Evolutionary conservation across 352 stramenopile species (phyloP), one percentile per base, ranked within the genome.

Genomic region (Phytophthora citrophthora): DNA sequence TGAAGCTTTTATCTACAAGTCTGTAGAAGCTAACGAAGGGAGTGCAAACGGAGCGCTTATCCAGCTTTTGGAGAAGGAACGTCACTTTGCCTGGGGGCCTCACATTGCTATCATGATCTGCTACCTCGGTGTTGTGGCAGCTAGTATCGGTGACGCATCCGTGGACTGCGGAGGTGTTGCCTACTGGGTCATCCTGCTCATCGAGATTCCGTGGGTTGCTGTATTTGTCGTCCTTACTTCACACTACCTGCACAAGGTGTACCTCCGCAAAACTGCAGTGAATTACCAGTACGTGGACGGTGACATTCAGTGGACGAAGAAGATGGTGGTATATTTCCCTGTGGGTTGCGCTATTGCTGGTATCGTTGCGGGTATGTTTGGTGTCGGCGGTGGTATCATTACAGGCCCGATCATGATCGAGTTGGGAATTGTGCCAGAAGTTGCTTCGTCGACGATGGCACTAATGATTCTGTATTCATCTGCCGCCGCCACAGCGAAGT

Each of bases 381-480:
- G 75, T 54, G 70, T 89, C 31, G 79, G 78, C 20, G 79, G 72
- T 16, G 78, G 67, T 23, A 77, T 87, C 61, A 74, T 91, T 54
- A 79, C 76, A 12, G 78, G 82, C 1, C 82, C 79, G 3, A 60
- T 91, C 16, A 75, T 88, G 74, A 72, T 91, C 16, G 79, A 89
- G 53, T 50, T 86, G 62, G 79, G 77, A 9, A 74, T 90, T 26
- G 46, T 83, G 3, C 77, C 81, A 0, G 71, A 86, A 39, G 81
- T 89, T 10, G 67, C 71, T 4, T 79, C 72, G 4, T 72, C 79
- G 8, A 88, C 64, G 2, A 85, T 52, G 27, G 74, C 81, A 23
- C 43, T 83, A 18, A 75, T 88, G 51, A 76, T 86, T 38, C 54
- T 88, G 44, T 88, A 81, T 46, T 81, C 76, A 6, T 75, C 78